A percentile compares a stretch with the other conserved stretches of the same genome.
Conservation (phyloP, 495 filamentous ascomycete genomes). For the Penicillium alfredii region DNA sequence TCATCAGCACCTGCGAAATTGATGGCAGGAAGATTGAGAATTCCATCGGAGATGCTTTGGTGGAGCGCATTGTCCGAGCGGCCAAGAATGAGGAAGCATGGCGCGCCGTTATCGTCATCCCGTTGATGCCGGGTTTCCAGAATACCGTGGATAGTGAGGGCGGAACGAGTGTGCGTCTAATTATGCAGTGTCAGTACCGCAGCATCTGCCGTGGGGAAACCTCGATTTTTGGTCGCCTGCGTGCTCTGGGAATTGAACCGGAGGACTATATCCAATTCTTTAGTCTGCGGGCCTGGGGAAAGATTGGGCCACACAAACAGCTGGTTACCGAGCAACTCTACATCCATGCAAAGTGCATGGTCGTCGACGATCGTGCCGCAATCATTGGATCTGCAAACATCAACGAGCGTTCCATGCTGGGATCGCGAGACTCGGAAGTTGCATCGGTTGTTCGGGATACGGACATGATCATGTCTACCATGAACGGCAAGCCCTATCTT, state of each 20-base stretch:
- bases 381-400: conserved; percentile 99
- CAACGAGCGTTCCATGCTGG: conserved; percentile 95
- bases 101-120: conserved; percentile 91
- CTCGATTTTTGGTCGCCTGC: conserved; percentile 84
- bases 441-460: conserved; percentile 90
- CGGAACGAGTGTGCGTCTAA: conserved; percentile 87
- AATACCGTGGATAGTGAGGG: conserved; percentile 92
- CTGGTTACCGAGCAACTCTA: conserved; percentile 96
- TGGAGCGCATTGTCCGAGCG: conserved; percentile 83
- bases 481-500: conserved; percentile 81
- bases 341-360: conserved; percentile 96
- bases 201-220: conserved; percentile 93
- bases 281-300: conserved; percentile 87
- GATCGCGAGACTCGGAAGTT: conserved; percentile 84
- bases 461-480: conserved; percentile 86
- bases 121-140: conserved; percentile 96
- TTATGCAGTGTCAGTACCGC: conserved; percentile 96
- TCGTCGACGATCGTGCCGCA: conserved; percentile 89
- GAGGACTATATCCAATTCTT: conserved; percentile 97
- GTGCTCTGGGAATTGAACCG: conserved; percentile 80
- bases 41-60: conserved; percentile 88
- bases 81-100: conserved; percentile 81
- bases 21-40: conserved; percentile 86
- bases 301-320: conserved; percentile 73
- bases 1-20: conserved; percentile 87